Percentiles rank a stretch among this genome's conserved stretches.
Evolutionary conservation across 73 alveolate genomes (phyloP).

Genomic region (Tetrahymena malaccensis): DNA sequence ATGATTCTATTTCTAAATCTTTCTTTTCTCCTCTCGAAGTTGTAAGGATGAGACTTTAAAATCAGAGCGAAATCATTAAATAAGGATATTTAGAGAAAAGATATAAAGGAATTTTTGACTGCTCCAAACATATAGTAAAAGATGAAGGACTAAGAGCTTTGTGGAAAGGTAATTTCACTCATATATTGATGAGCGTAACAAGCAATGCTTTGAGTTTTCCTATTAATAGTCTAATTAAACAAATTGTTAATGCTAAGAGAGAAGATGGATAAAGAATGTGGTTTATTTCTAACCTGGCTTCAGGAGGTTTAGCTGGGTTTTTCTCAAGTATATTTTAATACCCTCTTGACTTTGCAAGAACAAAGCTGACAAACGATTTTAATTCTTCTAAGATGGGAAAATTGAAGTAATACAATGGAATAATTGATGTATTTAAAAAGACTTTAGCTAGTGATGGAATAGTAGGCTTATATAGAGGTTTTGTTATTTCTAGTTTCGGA

Average conservation of each 20-base stretch:
- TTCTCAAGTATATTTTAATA: neutral
- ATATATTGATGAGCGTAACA: neutral
- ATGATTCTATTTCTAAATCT: neutral
- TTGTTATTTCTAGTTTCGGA: neutral
- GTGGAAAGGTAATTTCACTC: neutral
- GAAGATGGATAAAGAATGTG: neutral
- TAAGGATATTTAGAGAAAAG: neutral
- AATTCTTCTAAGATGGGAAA: neutral
- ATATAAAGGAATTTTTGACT: neutral
- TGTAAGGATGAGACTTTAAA: neutral
- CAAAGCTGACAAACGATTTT: neutral
- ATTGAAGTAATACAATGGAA: neutral
- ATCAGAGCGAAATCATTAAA: neutral
- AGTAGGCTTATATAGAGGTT: slow-evolving; percentile 12
- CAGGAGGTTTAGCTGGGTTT: neutral
- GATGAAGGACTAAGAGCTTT: neutral
- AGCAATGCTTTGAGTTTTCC: neutral
- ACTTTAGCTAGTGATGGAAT: neutral
- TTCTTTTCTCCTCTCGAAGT: neutral
- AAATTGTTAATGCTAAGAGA: neutral
- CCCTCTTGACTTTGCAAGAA: neutral
- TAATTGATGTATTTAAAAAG: neutral
- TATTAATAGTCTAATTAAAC: neutral
- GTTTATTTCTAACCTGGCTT: neutral
- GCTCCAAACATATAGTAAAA: neutral